Percentiles rank a stretch among this genome's conserved stretches.
Evolutionary conservation across 1,284 basidiomycete species (phyloP).

Genomic region (Microstroma glucosiphilum): DNA sequence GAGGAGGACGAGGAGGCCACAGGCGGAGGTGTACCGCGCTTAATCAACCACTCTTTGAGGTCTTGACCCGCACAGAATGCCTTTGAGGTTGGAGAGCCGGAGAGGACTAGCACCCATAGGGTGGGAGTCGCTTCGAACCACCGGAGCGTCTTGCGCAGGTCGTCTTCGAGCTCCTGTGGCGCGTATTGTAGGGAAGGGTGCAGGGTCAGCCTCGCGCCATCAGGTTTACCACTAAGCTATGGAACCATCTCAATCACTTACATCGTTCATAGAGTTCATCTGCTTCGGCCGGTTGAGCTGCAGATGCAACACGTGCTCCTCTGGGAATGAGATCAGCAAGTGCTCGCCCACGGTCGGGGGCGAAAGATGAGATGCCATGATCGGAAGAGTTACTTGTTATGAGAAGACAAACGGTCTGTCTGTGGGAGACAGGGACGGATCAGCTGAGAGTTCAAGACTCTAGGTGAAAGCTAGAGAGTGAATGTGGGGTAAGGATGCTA

Average conservation of each 20-base stretch:
- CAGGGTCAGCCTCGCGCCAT: background rate
- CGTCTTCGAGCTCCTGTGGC: slow-evolving; percentile 54
- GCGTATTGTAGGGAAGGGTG: slow-evolving; percentile 36
- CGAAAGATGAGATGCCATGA: background rate
- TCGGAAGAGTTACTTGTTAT: no score
- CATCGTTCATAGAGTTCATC: slow-evolving; percentile 64
- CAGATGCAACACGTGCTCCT: slow-evolving; percentile 59
- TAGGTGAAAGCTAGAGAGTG: no score
- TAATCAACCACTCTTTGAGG: slow-evolving; percentile 32
- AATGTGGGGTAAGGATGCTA: no score
- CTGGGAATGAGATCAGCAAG: slow-evolving; percentile 27
- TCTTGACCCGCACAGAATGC: slow-evolving; percentile 63
- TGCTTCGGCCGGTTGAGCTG: slow-evolving; percentile 67
- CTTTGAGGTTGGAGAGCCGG: slow-evolving; percentile 61
- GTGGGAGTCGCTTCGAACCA: slow-evolving; percentile 71
- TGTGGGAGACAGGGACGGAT: no score
- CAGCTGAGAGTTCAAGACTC: no score
- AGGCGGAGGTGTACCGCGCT: slow-evolving; percentile 13
- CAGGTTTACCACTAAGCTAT: background rate
- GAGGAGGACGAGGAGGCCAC: background rate
- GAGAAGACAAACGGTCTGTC: no score
- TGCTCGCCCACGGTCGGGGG: slow-evolving; percentile 36
- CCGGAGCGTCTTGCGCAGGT: slow-evolving; percentile 60
- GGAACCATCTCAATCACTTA: slow-evolving; percentile 4
- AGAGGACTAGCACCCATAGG: slow-evolving; percentile 71